Base-by-base conservation (phyloP, 177 flowering plant species). In the Vitis hybrid region DNA sequence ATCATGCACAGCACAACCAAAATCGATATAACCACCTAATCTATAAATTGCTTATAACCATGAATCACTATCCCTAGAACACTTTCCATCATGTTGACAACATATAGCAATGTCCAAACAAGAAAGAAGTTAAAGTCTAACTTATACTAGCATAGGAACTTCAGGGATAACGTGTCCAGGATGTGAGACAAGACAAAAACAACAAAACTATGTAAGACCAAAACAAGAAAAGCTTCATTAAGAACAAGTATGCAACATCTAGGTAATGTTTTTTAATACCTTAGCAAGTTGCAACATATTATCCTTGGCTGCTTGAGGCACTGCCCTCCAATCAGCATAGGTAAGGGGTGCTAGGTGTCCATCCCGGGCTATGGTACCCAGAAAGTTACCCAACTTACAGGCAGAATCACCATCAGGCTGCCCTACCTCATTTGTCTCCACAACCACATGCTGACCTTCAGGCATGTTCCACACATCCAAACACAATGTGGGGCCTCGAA, bases 311-410 rank as follows among this genome's bases (percentile, higher is more conserved):
- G 64, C 70, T 1, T 18, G 50, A 0, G 78, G 78, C 55, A 78
- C 53, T n/a, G 50, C 26, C n/a, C 61, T 63, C 81, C 81, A 78
- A 22, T 61, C 68, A 53, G 49, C 16, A 71, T 14, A 71, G 64
- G 52, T 71, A 11, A 78, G 67, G 16, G 81, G 81, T 22, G 69
- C 70, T 48, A 49, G 14, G 22, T 64, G 26, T 52, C 75, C 73
- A 74, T 78, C 60, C n/a, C 81, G 70, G 34, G 78, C 81, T 52
- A 74, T 29, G 10, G 68, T 64, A 19, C 81, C 81, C 19, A 74
- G 61, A 26, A 71, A 78, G 61, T 39, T 68, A 29, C 66, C 54
- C 18, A 76, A 67, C 34, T 64, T 59, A 2, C 67, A 18, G 19
- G 66, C 70, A 62, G 53, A 53, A 10, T 48, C 14, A 16, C 79